Evolutionary conservation across 768 basidiomycete species (phyloP).

Genomic region (Panellus pusillus): DNA sequence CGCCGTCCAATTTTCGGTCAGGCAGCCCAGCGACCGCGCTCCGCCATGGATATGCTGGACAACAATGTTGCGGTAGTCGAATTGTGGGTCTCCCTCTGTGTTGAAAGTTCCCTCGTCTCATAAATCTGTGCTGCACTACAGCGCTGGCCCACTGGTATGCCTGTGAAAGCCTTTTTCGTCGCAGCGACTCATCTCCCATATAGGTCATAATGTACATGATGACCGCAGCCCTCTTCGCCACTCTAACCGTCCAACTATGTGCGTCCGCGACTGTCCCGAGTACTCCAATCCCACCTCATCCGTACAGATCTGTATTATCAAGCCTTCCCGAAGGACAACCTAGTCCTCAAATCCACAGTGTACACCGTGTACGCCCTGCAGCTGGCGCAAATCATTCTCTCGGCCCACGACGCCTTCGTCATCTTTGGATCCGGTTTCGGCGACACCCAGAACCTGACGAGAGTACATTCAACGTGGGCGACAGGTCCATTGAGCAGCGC

Average conservation of each 20-base stretch:
- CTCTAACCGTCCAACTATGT: conserved; percentile 9
- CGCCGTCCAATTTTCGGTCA: too few relatives aligned
- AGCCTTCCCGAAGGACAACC: conserved; percentile 3
- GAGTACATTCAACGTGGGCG: not conserved
- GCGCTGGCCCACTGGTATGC: too few relatives aligned
- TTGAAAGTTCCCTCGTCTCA: too few relatives aligned
- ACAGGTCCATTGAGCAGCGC: not conserved
- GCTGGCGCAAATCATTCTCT: conserved; percentile 1
- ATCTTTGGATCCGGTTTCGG: conserved; percentile 1
- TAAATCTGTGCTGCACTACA: too few relatives aligned
- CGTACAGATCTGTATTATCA: conserved; percentile 1
- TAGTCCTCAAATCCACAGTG: not conserved
- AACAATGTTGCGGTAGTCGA: too few relatives aligned
- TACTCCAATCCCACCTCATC: not conserved
- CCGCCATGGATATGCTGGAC: too few relatives aligned
- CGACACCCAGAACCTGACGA: not conserved
- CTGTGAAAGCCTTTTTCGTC: too few relatives aligned
- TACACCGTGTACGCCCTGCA: not conserved
- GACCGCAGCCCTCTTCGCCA: not conserved
- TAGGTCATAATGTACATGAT: too few relatives aligned
- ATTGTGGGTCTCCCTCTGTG: too few relatives aligned
- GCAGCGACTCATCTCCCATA: too few relatives aligned
- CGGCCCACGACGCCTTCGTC: not conserved
- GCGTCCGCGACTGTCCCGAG: not conserved
- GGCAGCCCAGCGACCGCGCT: too few relatives aligned